These are phyloP conservation scores for Xylariaceae sp. DNA, from an alignment of 2,329 filamentous ascomycete species.

Conservation along the genomic window DNA sequence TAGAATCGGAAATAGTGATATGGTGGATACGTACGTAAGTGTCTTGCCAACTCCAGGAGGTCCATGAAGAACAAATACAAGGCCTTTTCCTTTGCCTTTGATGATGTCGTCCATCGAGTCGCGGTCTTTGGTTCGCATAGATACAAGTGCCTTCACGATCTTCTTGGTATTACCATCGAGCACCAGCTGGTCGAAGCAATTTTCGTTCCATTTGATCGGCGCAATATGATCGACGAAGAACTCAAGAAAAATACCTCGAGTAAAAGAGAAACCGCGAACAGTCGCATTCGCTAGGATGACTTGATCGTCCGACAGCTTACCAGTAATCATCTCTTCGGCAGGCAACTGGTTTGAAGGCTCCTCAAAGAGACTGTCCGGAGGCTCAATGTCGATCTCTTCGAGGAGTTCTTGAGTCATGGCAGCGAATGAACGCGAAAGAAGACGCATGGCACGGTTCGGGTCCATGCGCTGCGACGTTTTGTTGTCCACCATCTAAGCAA, in stretches of 20 bases:
- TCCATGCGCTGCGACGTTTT: slow-evolving; percentile 31
- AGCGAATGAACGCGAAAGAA: slow-evolving; percentile 4
- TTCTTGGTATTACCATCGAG: slow-evolving; percentile 18
- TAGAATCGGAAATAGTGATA: no score
- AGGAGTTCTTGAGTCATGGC: no score
- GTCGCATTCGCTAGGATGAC: slow-evolving; percentile 22
- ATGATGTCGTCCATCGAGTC: slow-evolving; percentile 19
- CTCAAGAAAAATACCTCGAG: slow-evolving; percentile 30
- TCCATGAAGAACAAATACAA: slow-evolving; percentile 44
- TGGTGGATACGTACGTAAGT: slow-evolving; percentile 22
- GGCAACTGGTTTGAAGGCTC: slow-evolving; percentile 15
- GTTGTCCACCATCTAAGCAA: slow-evolving; percentile 31
- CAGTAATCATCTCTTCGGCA: slow-evolving; percentile 15
- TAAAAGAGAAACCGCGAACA: slow-evolving; percentile 31
- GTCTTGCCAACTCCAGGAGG: slow-evolving; percentile 43
- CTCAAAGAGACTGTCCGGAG: no score
- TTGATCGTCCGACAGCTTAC: slow-evolving; percentile 27
- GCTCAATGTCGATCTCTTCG: no score
- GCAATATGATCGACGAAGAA: slow-evolving; percentile 22
- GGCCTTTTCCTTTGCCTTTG: slow-evolving; percentile 30
- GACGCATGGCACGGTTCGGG: slow-evolving; percentile 23
- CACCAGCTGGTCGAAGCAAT: slow-evolving; percentile 22
- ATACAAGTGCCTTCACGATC: slow-evolving; percentile 19
- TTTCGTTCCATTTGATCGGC: slow-evolving; percentile 17
- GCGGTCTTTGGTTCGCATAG: slow-evolving; percentile 10